Evolutionary conservation across 2,329 filamentous ascomycete species (phyloP).

Genomic region (Fusarium fujikuroi): DNA sequence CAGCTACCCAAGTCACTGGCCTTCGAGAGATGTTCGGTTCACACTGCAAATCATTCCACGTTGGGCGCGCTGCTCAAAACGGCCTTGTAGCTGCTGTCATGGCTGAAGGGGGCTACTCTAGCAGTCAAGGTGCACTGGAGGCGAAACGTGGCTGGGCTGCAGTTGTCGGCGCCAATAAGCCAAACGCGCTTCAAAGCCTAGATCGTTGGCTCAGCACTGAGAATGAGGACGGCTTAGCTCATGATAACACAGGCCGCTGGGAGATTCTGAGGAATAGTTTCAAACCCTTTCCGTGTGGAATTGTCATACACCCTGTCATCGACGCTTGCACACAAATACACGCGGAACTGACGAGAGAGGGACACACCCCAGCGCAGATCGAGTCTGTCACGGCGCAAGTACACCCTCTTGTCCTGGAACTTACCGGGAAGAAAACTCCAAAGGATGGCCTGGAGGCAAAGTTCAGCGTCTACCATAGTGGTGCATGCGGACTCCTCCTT

Average conservation of each 20-base stretch:
- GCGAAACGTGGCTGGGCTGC: not conserved
- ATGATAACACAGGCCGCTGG: not conserved
- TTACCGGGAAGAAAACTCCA: not conserved
- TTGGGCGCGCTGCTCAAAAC: not conserved
- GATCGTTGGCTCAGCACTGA: not conserved
- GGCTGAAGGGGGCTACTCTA: slow-evolving; percentile 2
- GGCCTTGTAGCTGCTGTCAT: not conserved
- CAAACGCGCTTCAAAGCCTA: not conserved
- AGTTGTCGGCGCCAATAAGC: not conserved
- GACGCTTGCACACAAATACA: not conserved
- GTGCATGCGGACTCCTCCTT: not conserved
- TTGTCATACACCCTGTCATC: not conserved
- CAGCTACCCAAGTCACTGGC: not conserved
- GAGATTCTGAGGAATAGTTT: slow-evolving; percentile 4
- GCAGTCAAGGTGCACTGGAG: not conserved
- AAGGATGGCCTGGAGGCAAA: not conserved
- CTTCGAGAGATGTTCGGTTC: slow-evolving; percentile 11
- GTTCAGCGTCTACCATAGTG: slow-evolving; percentile 12
- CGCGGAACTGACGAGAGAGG: not conserved
- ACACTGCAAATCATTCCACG: slow-evolving; percentile 2
- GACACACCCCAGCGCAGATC: not conserved
- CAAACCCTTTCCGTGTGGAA: not conserved
- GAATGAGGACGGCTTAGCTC: not conserved
- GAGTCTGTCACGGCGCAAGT: not conserved
- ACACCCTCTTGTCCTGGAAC: not conserved